These are phyloP conservation scores for Pterula multifida DNA, from an alignment of 1,284 basidiomycete genomes.

Conservation along the genomic window DNA sequence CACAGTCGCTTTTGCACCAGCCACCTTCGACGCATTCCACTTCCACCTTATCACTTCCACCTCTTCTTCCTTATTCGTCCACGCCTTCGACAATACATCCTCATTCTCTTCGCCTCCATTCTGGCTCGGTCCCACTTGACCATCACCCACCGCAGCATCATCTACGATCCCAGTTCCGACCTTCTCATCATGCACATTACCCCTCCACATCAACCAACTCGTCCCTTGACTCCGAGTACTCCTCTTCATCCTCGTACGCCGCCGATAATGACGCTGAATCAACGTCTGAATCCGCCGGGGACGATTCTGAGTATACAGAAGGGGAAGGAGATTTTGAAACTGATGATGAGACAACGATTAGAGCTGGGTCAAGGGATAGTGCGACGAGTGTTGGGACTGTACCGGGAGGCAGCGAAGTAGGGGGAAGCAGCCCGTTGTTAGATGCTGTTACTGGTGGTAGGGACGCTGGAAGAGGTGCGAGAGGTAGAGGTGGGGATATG, in stretches of 20 bases:
- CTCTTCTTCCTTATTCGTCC: not conserved
- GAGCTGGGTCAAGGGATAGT: not conserved
- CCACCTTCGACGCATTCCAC: not conserved
- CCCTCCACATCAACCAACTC: not conserved
- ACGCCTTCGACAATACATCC: not conserved
- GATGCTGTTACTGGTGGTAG: not conserved
- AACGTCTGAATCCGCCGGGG: not conserved
- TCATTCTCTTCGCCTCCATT: not conserved
- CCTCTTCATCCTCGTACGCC: not conserved
- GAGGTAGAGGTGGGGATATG: not conserved
- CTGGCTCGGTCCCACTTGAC: too few species aligned
- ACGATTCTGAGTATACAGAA: not conserved
- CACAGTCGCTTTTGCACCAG: not conserved
- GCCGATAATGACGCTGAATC: not conserved
- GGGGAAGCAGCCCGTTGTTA: not conserved
- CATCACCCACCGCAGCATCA: not conserved
- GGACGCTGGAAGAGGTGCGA: not conserved
- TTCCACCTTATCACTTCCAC: not conserved
- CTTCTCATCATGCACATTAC: not conserved
- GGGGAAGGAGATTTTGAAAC: not conserved
- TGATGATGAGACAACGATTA: constrained; percentile 1
- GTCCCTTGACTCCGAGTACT: not conserved
- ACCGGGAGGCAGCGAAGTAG: not conserved
- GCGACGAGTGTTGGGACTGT: not conserved
- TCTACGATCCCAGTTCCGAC: not conserved